phyloP scores from a whole-genome alignment of 2,329 filamentous ascomycete genomes.

The Hymenoscyphus linearis region DNA sequence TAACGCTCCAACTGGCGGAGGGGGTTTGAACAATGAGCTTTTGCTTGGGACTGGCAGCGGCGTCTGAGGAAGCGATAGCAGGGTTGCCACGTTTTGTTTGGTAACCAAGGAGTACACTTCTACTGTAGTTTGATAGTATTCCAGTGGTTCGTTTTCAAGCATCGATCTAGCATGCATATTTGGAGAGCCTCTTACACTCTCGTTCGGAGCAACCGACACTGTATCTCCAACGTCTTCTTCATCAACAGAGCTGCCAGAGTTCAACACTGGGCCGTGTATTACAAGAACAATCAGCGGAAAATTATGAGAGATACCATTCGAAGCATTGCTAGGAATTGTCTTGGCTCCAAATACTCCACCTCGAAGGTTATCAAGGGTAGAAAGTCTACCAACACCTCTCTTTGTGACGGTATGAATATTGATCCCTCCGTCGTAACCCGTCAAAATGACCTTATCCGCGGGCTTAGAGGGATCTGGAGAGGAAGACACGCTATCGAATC shows the following conservation, averaged over 20 bases:
- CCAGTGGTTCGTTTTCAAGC: conserved; percentile 37
- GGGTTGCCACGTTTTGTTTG: conserved; percentile 63
- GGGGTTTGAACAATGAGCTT: conserved; percentile 62
- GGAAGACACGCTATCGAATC: conserved; percentile 66
- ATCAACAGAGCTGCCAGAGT: conserved; percentile 19
- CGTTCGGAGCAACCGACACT: conserved; percentile 14
- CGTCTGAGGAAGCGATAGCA: conserved; percentile 65
- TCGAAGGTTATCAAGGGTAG: conserved; percentile 68
- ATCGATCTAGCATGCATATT: conserved; percentile 34
- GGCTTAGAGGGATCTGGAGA: conserved; percentile 27
- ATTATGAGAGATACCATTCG: conserved; percentile 47
- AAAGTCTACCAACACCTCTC: conserved; percentile 63
- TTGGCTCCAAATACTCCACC: conserved; percentile 80
- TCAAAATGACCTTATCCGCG: conserved; percentile 61
- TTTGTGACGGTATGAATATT: conserved; percentile 71
- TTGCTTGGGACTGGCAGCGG: conserved; percentile 49
- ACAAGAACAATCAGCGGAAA: conserved; percentile 75
- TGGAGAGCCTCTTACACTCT: conserved; percentile 31
- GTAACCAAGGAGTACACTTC: conserved; percentile 82
- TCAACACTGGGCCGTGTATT: conserved; percentile 68
- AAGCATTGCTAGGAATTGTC: conserved; percentile 65
- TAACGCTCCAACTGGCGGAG: conserved; percentile 66
- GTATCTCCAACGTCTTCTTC: conserved; percentile 21
- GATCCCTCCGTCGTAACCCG: conserved; percentile 75
- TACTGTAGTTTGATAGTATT: conserved; percentile 77